Percentiles rank a stretch among this genome's conserved stretches.
Evolutionary conservation across 768 basidiomycete genomes (phyloP).

Genomic region (Imleria badia): DNA sequence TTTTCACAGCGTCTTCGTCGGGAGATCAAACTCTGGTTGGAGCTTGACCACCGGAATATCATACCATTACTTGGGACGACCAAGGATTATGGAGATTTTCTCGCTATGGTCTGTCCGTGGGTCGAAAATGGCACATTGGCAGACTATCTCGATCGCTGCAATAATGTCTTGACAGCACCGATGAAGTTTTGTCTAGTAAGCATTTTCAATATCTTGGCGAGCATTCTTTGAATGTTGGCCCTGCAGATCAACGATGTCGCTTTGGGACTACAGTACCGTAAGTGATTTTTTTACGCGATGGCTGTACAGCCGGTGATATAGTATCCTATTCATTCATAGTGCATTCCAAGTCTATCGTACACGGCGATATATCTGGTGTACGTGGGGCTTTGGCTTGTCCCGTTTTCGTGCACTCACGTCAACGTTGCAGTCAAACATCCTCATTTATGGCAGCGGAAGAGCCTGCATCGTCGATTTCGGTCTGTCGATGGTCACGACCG

Average conservation of each 20-base stretch:
- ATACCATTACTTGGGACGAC: conserved; percentile 31
- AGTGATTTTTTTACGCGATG: background rate
- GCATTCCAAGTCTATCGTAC: conserved; percentile 21
- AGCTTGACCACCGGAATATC: conserved; percentile 31
- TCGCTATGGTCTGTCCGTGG: conserved; percentile 37
- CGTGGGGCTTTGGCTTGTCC: background rate
- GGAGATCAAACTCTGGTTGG: conserved; percentile 32
- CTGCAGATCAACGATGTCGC: conserved; percentile 26
- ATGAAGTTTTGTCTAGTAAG: conserved; percentile 19
- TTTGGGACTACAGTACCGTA: conserved; percentile 28
- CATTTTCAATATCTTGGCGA: background rate
- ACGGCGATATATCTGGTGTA: conserved; percentile 33
- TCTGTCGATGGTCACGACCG: conserved; percentile 39
- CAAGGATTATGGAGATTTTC: conserved; percentile 28
- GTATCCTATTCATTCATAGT: conserved; percentile 7
- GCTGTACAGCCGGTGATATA: background rate
- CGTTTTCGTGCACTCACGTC: background rate
- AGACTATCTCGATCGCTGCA: conserved; percentile 18
- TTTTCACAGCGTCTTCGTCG: conserved; percentile 22
- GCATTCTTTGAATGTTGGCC: background rate
- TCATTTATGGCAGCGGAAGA: conserved; percentile 41
- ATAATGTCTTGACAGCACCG: conserved; percentile 11
- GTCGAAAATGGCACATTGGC: conserved; percentile 29
- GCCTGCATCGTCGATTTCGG: conserved; percentile 49
- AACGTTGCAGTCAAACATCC: conserved; percentile 40